phyloP scores from a whole-genome alignment of 352 stramenopile species.

The Pythium dissotocum region DNA sequence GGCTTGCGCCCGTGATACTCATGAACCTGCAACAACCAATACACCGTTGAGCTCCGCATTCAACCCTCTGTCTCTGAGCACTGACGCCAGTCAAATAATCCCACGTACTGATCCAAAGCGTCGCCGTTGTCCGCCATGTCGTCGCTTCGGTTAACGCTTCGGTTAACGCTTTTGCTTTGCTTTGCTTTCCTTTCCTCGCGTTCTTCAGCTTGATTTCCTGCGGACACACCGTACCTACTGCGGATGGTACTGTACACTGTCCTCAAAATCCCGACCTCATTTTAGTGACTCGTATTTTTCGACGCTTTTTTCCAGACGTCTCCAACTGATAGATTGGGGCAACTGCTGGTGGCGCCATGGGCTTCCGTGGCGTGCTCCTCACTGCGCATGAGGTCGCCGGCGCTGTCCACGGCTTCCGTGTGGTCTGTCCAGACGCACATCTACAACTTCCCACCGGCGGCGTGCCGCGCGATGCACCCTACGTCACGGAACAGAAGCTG shows the following conservation, averaged over 20 bases:
- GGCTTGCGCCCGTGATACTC: conserved; percentile 79
- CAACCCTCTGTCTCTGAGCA: not conserved
- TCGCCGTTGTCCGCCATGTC: conserved; percentile 4
- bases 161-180: not conserved
- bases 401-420: conserved; percentile 35
- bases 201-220: not conserved
- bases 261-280: not conserved
- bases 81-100: not conserved
- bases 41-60: not conserved
- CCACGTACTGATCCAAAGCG: not conserved
- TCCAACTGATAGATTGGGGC: not conserved
- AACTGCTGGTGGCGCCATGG: conserved; percentile 35
- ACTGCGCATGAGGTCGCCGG: conserved; percentile 35
- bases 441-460: conserved; percentile 38
- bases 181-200: not conserved
- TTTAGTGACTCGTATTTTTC: not conserved
- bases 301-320: not conserved
- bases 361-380: conserved; percentile 73
- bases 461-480: conserved; percentile 20
- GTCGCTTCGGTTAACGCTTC: not conserved
- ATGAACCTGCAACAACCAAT: conserved; percentile 60
- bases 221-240: not conserved
- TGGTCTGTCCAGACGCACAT: conserved; percentile 48
- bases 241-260: not conserved
- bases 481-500: conserved; percentile 50